These are phyloP conservation scores for Microascus cirrosus DNA, from an alignment of 2,329 filamentous ascomycete genomes.

Conservation along the genomic window DNA sequence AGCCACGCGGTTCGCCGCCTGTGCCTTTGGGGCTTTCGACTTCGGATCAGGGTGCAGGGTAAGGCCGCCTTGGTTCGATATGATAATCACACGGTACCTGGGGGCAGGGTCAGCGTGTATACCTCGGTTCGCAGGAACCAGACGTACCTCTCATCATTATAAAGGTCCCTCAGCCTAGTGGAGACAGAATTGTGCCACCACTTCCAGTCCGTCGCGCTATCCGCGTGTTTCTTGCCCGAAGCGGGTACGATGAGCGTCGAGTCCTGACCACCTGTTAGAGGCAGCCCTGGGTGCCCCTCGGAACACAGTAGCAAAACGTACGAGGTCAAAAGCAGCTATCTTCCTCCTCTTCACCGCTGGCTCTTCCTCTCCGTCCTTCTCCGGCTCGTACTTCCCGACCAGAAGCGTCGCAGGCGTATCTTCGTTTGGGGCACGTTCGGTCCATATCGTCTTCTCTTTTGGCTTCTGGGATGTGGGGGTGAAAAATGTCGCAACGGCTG, in stretches of 20 bases:
- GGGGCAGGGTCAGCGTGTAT: background rate
- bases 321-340: slow-evolving; percentile 62
- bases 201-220: slow-evolving; percentile 71
- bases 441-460: slow-evolving; percentile 64
- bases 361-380: slow-evolving; percentile 19
- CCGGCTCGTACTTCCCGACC: slow-evolving; percentile 57
- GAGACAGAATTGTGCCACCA: slow-evolving; percentile 81
- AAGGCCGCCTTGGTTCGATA: slow-evolving; percentile 85
- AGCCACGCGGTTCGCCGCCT: slow-evolving; percentile 48
- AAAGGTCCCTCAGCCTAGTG: slow-evolving; percentile 51
- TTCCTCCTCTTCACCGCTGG: slow-evolving; percentile 33
- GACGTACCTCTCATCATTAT: slow-evolving; percentile 52
- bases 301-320: slow-evolving; percentile 15
- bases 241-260: slow-evolving; percentile 74
- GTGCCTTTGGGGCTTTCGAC: slow-evolving; percentile 46
- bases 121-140: background rate
- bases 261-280: slow-evolving; percentile 35
- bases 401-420: slow-evolving; percentile 50
- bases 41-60: slow-evolving; percentile 66
- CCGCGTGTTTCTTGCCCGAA: slow-evolving; percentile 70
- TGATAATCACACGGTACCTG: slow-evolving; percentile 64
- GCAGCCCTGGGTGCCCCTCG: background rate
- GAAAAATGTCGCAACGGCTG: slow-evolving; percentile 74
- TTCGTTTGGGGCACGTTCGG: slow-evolving; percentile 44
- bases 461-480: slow-evolving; percentile 77